These are phyloP conservation scores for Dactylorhiza incarnata DNA, from an alignment of 106 monocot genomes.

Conservation along the genomic window DNA sequence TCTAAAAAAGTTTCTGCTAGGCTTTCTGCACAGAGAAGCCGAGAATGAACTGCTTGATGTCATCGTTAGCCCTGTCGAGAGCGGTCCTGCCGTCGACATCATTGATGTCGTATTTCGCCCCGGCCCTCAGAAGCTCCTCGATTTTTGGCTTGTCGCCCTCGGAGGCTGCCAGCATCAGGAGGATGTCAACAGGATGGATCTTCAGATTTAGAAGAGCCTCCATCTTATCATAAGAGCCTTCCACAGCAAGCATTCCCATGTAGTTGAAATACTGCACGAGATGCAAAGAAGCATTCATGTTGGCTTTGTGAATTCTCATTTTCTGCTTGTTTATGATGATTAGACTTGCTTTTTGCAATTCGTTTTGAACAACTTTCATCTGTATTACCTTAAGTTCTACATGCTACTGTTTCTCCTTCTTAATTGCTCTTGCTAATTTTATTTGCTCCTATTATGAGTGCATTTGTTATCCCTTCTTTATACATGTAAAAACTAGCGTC, in stretches of 20 bases:
- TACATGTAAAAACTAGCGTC: no score
- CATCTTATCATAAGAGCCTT: slow-evolving; percentile 25
- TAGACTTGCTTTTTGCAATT: no score
- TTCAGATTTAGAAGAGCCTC: slow-evolving; percentile 55
- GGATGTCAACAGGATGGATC: slow-evolving; percentile 80
- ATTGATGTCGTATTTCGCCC: slow-evolving; percentile 57
- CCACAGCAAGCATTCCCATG: slow-evolving; percentile 40
- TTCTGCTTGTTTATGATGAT: no score
- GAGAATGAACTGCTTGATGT: slow-evolving; percentile 58
- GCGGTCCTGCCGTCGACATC: slow-evolving; percentile 60
- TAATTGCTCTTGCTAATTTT: no score
- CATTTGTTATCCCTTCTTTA: no score
- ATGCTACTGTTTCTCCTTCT: no score
- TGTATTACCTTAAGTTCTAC: no score
- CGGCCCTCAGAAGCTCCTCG: slow-evolving; percentile 74
- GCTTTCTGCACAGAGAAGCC: slow-evolving; percentile 33
- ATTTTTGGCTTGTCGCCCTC: slow-evolving; percentile 79
- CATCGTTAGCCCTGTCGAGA: slow-evolving; percentile 33
- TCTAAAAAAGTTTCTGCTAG: slow-evolving; percentile 9
- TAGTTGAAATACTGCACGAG: slow-evolving; percentile 82
- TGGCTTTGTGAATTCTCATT: no score
- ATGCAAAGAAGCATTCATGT: neutral
- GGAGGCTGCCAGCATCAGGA: slow-evolving; percentile 78
- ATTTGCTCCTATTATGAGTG: no score
- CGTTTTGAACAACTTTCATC: no score